phyloP scores from a whole-genome alignment of 1,139 yeast genomes.

The Debaryomyces fabryi region DNA sequence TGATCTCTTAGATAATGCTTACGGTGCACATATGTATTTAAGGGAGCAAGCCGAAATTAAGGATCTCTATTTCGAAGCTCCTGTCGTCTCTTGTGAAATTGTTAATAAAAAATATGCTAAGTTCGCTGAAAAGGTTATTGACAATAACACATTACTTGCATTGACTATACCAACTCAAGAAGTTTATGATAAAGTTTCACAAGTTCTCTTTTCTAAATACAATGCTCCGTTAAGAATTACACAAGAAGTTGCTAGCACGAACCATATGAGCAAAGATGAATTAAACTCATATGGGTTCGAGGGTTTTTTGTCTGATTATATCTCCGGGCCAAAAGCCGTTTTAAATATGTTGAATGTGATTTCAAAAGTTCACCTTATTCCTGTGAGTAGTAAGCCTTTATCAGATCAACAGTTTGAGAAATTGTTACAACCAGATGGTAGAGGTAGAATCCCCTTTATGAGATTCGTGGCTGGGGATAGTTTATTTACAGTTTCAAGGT shows the following conservation, averaged over 20 bases:
- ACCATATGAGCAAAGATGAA: slow-evolving; percentile 25
- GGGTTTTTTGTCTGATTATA: slow-evolving; percentile 71
- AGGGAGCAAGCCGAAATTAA: slow-evolving; percentile 35
- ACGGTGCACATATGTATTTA: slow-evolving; percentile 33
- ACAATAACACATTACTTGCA: slow-evolving; percentile 56
- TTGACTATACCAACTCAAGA: slow-evolving; percentile 39
- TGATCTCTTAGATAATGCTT: slow-evolving; percentile 33
- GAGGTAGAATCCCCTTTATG: slow-evolving; percentile 47
- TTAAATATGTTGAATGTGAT: slow-evolving; percentile 70
- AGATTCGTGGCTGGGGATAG: slow-evolving; percentile 65
- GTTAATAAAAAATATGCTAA: slow-evolving; percentile 52
- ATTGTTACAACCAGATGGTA: slow-evolving; percentile 33
- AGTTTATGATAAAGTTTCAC: slow-evolving; percentile 35
- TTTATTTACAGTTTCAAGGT: slow-evolving; percentile 51
- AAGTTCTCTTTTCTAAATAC: slow-evolving; percentile 22
- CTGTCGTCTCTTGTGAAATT: slow-evolving; percentile 66
- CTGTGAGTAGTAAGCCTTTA: slow-evolving; percentile 55
- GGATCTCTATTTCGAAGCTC: slow-evolving; percentile 67
- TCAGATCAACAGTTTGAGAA: slow-evolving; percentile 41
- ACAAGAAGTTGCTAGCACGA: slow-evolving; percentile 12
- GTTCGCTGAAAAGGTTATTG: slow-evolving; percentile 61
- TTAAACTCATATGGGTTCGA: slow-evolving; percentile 67
- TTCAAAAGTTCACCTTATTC: slow-evolving; percentile 61
- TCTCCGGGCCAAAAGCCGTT: slow-evolving; percentile 77
- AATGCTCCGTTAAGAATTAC: slow-evolving; percentile 43